Evolutionary conservation across 1,139 yeast genomes (phyloP), one percentile per base, ranked within the genome.

Genomic region (Suhomyces yuchorum): DNA sequence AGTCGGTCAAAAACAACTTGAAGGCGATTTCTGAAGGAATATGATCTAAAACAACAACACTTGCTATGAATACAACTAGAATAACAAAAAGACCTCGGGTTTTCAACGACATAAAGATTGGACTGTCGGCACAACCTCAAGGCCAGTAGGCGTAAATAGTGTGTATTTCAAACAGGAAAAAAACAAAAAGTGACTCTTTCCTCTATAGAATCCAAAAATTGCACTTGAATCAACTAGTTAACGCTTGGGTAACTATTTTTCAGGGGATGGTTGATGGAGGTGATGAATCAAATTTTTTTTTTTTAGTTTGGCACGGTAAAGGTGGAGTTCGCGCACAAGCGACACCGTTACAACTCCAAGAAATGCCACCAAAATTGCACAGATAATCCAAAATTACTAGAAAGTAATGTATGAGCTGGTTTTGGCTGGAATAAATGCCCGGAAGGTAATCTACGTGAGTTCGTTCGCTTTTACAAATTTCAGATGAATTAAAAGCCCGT

Each of bases 71-170:
- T 5, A 32, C 34, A n/a, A 46, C 23, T 12, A 37, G 17, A 34
- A 33, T 15, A 20, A 38, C 28, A 22, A 41, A 8, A 11, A 37
- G 34, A 15, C 28, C 34, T 40, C 44, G 35, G n/a, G 30, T 35
- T 34, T 30, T 19, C 34, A 42, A 35, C 48, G 48, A 23, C 48
- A 46, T 46, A 46, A 11, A 44, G 43, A 14, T 22, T 19, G 36
- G 19, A 28, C 32, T 14, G 12, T 15, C 12, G 32, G 18, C 4
- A 37, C 39, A 23, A 17, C 39, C 39, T 14, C 30, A 14, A 17
- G 39, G 39, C 23, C 39, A 37, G 23, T 14, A 20, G 32, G 39
- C 20, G 26, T 37, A 14, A 30, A 15, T 14, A 3, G 2, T 30
- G 34, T 5, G 17, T 14, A 30, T 15, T 30, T 30, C 34, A 37